Conservation (phyloP, 805 yeast species). For the Debaryomyces hansenii region DNA sequence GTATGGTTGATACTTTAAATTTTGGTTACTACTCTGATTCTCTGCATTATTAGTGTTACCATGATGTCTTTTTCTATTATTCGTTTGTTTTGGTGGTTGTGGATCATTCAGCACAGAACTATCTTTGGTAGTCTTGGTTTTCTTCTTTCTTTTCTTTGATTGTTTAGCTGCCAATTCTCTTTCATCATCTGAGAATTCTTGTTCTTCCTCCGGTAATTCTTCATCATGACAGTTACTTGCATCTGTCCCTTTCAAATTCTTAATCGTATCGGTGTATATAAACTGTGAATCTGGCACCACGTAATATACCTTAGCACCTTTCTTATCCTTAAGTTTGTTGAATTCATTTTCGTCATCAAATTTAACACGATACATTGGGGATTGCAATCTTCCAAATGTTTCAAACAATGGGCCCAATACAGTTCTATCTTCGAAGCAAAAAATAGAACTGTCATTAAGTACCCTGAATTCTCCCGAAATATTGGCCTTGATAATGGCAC, state of each 20-base stretch:
- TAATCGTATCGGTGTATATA: slow-evolving; percentile 71
- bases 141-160: slow-evolving; percentile 57
- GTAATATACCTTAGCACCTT: slow-evolving; percentile 64
- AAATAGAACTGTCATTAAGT: slow-evolving; percentile 74
- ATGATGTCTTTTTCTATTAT: slow-evolving; percentile 11
- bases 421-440: slow-evolving; percentile 72
- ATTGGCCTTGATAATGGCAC: slow-evolving; percentile 68
- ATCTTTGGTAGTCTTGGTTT: slow-evolving; percentile 39
- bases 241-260: slow-evolving; percentile 79
- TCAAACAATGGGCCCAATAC: slow-evolving; percentile 80
- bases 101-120: slow-evolving; percentile 6
- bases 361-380: slow-evolving; percentile 78
- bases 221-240: slow-evolving; percentile 96
- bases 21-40: slow-evolving; percentile 9
- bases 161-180: slow-evolving; percentile 72
- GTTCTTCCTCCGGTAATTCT: slow-evolving; percentile 89
- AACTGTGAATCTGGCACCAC: slow-evolving; percentile 83
- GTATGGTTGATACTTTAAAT: slow-evolving; percentile 17
- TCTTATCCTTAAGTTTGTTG: slow-evolving; percentile 43
- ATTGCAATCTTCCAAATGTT: slow-evolving; percentile 82
- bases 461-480: slow-evolving; percentile 83
- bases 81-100: slow-evolving; percentile 6
- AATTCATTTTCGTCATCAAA: slow-evolving; percentile 54
- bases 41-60: slow-evolving; percentile 8
- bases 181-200: slow-evolving; percentile 95